Evolutionary conservation across 345 rosid genomes (phyloP).

Genomic region (Viola odorata): DNA sequence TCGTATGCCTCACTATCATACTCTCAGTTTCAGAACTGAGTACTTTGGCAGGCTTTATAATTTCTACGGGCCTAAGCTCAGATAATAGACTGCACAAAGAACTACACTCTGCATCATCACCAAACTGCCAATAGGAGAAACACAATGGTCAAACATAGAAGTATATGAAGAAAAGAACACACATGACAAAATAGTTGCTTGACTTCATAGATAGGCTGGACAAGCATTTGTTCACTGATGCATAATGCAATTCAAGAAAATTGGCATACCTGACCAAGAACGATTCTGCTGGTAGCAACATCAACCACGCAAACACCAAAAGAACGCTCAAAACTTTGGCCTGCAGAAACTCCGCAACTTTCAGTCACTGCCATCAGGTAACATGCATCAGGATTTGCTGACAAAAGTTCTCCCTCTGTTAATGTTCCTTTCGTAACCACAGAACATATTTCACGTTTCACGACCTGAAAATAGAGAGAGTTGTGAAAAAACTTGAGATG

Average conservation of each 20-base stretch:
- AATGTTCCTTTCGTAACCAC: conserved; percentile 89
- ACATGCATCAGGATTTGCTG: conserved; percentile 86
- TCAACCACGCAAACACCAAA: conserved; percentile 88
- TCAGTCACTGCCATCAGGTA: conserved; percentile 83
- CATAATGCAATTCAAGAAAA: conserved; percentile 7
- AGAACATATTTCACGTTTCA: conserved; percentile 93
- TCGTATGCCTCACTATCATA: conserved; percentile 69
- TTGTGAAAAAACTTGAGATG: conserved; percentile 14
- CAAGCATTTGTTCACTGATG: neutral
- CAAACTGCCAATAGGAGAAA: conserved; percentile 46
- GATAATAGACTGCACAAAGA: conserved; percentile 68
- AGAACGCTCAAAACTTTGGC: conserved; percentile 33
- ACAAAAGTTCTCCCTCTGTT: conserved; percentile 82
- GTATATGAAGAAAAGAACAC: neutral
- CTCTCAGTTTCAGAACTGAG: conserved; percentile 76
- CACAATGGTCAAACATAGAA: neutral
- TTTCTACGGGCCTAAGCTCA: conserved; percentile 90
- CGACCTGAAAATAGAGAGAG: conserved; percentile 55
- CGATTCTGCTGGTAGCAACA: conserved; percentile 78
- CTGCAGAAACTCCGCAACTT: conserved; percentile 27
- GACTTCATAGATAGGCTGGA: neutral
- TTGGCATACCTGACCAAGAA: conserved; percentile 72
- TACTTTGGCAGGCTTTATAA: conserved; percentile 67
- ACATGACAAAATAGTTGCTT: neutral
- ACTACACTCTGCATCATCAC: conserved; percentile 79